These are phyloP conservation scores for Mycena metata DNA, from an alignment of 768 basidiomycete species.

Conservation along the genomic window DNA sequence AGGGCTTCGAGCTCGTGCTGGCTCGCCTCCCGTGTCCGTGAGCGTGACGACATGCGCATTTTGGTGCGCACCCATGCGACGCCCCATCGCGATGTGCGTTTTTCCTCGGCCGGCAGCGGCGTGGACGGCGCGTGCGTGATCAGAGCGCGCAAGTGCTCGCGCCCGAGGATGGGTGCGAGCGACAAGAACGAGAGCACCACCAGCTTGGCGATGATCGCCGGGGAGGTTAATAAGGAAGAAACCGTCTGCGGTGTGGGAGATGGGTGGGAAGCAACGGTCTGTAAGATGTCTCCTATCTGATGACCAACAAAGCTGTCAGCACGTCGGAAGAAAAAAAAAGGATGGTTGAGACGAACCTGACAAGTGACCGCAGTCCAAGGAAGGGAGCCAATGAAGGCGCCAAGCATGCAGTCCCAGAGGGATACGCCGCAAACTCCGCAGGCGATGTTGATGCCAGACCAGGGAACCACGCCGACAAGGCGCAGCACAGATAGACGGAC, in stretches of 20 bases:
- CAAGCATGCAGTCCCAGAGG: conserved; percentile 80
- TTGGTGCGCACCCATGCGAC: conserved; percentile 71
- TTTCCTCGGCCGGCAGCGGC: conserved; percentile 48
- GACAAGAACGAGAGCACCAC: conserved; percentile 86
- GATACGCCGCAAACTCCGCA: conserved; percentile 92
- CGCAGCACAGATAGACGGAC: conserved; percentile 89
- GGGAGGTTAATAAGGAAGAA: conserved; percentile 87
- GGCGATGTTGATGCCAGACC: conserved; percentile 97
- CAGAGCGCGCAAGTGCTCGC: conserved; percentile 73
- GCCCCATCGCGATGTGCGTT: conserved; percentile 60
- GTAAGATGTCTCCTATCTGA: conserved; percentile 89
- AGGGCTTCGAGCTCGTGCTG: conserved; percentile 64
- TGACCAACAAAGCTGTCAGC: conserved; percentile 14
- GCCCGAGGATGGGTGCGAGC: conserved; percentile 87
- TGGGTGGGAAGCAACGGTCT: conserved; percentile 82
- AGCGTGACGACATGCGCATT: conserved; percentile 67
- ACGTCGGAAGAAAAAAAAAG: background rate
- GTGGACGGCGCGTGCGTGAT: conserved; percentile 52
- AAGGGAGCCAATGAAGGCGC: conserved; percentile 85
- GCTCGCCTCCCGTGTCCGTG: conserved; percentile 60
- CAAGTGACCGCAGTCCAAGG: conserved; percentile 96
- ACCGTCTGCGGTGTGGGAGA: conserved; percentile 82
- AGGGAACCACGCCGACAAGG: conserved; percentile 93
- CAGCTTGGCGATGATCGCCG: conserved; percentile 87
- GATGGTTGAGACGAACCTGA: conserved; percentile 64